A percentile compares a stretch with the other conserved stretches of the same genome.
Conservation (phyloP, 2,329 filamentous ascomycete genomes). For the Emmonsiellopsis sp. region DNA sequence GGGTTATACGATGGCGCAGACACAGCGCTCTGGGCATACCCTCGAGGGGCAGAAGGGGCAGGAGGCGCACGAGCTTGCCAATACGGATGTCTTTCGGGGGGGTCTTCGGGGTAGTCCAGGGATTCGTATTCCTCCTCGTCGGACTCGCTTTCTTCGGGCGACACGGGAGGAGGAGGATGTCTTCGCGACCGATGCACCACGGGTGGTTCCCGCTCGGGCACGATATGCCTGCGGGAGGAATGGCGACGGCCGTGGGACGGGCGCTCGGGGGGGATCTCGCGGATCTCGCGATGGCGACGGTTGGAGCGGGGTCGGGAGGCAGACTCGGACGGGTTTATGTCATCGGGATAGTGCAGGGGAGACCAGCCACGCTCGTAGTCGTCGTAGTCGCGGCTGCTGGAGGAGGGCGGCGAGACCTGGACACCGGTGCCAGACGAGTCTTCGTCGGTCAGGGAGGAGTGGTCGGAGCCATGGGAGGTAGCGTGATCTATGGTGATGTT, state of each 20-base stretch:
- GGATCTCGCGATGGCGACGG: constrained; percentile 29
- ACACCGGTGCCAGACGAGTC: constrained; percentile 33
- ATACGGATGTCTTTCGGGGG: constrained; percentile 21
- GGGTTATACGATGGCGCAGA: constrained; percentile 30
- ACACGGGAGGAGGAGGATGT: constrained; percentile 27
- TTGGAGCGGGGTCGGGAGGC: constrained; percentile 35
- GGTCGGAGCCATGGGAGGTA: constrained; percentile 28
- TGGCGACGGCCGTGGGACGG: constrained; percentile 27
- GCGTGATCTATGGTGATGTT: constrained; percentile 33
- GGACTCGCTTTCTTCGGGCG: constrained; percentile 10
- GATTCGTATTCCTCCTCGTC: constrained; percentile 5
- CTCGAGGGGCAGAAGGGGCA: constrained; percentile 16
- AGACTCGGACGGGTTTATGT: constrained; percentile 39
- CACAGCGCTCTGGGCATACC: constrained; percentile 32
- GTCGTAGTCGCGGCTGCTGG: constrained; percentile 31
- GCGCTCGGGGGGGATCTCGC: constrained; percentile 26
- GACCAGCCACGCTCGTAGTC: constrained; percentile 26
- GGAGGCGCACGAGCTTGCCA: constrained; percentile 21
- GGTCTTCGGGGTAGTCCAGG: constrained; percentile 29
- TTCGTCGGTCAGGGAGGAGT: constrained; percentile 28
- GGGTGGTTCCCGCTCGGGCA: constrained; percentile 25
- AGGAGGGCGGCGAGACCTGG: constrained; percentile 33
- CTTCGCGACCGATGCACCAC: constrained; percentile 29
- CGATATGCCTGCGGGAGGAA: constrained; percentile 26
- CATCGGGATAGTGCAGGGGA: constrained; percentile 33